phyloP scores from a whole-genome alignment of 768 basidiomycete genomes.

The Trametes gibbosa region DNA sequence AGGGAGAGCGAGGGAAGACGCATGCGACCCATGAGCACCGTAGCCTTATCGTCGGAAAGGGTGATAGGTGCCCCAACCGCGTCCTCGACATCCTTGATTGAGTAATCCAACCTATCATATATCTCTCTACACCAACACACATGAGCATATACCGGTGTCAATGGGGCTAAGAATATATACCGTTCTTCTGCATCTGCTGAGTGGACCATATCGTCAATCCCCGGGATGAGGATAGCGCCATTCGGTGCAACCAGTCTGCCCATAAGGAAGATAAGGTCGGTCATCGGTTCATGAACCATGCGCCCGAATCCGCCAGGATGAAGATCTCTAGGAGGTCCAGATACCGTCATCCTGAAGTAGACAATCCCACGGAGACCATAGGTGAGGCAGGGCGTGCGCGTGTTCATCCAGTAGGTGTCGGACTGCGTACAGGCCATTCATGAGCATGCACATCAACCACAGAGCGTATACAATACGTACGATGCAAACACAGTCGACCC shows the following conservation, averaged over 20 bases:
- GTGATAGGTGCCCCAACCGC: constrained; percentile 76
- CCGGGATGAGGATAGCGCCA: constrained; percentile 87
- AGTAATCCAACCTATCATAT: constrained; percentile 75
- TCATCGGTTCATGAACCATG: constrained; percentile 90
- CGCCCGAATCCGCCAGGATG: constrained; percentile 89
- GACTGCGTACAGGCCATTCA: constrained; percentile 42
- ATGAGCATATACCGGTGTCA: not conserved
- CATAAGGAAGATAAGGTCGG: constrained; percentile 82
- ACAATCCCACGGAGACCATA: constrained; percentile 87
- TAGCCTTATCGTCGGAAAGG: constrained; percentile 72
- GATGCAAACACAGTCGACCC: constrained; percentile 92
- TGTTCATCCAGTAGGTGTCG: constrained; percentile 94
- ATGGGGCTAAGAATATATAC: constrained; percentile 28
- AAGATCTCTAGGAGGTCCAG: constrained; percentile 83
- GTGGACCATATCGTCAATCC: constrained; percentile 82
- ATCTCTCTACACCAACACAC: constrained; percentile 45
- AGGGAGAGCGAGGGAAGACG: constrained; percentile 83
- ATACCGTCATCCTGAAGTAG: constrained; percentile 80
- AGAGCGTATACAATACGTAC: constrained; percentile 39
- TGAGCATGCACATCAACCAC: not conserved
- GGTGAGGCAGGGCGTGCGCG: constrained; percentile 74
- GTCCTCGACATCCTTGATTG: constrained; percentile 66
- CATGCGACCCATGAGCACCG: constrained; percentile 92
- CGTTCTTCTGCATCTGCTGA: constrained; percentile 71
- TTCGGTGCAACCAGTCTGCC: constrained; percentile 75